Base-by-base conservation (phyloP, 371 early-diverging fungal genomes). In the Mortierella sp. region DNA sequence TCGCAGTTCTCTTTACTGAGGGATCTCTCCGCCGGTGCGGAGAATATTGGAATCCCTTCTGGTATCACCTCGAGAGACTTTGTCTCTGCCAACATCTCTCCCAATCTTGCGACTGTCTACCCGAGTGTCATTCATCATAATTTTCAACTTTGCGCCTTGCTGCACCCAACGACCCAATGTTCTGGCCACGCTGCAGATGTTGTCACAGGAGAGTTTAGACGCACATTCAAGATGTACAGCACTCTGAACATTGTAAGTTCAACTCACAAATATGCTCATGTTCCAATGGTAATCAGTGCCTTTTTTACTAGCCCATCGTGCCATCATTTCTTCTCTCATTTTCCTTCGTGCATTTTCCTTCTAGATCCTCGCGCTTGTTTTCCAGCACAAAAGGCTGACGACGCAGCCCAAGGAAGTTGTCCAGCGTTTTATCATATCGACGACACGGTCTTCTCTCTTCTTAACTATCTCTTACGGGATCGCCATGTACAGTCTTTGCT, bases 391-490 rank as follows among this genome's bases (percentile, higher is more conserved):
- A 68, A 52, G 61, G 16, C 64, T 76, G 11, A 64, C 52, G 1
- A 55, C 74, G 13, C 63, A 77, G 43, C 89, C 89, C 11, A 66
- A 73, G 11, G 53, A 50, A 9, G 50, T 76, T 16, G 41, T 80
- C 22, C 37, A 64, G 24, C 79, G 80, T 37, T 71, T 88, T 61
- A 45, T 87, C 9, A 83, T 85, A 26, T 92, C 93, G 0, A 93
- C 92, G 37, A 53, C 88, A 10, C 88, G 96, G 66, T 93, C 93
- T 19, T 85, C 90, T 3, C 48, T 93, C 37, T 96, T 96, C 87
- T 85, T 95, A 64, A 80, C 92, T 0, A 81, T 90, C 74, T 93
- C 94, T 80, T 91, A 92, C 22, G 82, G 89, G 4, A 82, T 85
- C 43, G 93, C 91, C 16, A 87, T 92, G 71, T 88, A 89, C 50